Evolutionary conservation across 176 grass and related monocot genomes (phyloP).

Genomic region (Tuctoria greenei): DNA sequence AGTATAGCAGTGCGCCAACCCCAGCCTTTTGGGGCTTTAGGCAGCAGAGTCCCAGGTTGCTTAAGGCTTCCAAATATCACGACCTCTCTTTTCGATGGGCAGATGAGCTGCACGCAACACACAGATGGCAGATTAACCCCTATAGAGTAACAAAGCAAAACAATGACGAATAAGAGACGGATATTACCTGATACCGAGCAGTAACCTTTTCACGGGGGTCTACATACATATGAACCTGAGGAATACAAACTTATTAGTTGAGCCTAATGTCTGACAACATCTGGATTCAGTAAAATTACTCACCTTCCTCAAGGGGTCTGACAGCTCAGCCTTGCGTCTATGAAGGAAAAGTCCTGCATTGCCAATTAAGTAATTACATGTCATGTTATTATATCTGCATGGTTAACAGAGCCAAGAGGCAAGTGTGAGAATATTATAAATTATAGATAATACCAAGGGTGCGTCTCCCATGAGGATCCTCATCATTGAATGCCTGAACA

Average conservation of each 20-base stretch:
- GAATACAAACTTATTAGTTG: constrained; percentile 26
- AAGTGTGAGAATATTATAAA: constrained; percentile 16
- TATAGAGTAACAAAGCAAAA: neutral
- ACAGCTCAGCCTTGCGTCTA: constrained; percentile 80
- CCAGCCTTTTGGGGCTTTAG: constrained; percentile 96
- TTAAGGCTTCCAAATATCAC: constrained; percentile 95
- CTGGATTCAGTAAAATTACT: constrained; percentile 31
- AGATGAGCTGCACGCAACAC: constrained; percentile 69
- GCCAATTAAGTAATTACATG: constrained; percentile 5
- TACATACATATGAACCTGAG: constrained; percentile 74
- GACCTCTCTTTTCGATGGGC: constrained; percentile 88
- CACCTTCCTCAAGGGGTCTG: constrained; percentile 84
- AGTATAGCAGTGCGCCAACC: constrained; percentile 96
- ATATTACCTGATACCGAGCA: constrained; percentile 85
- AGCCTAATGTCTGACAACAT: neutral
- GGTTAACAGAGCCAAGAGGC: constrained; percentile 3
- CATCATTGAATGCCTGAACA: constrained; percentile 98
- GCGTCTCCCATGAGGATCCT: constrained; percentile 92
- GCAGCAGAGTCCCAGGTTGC: constrained; percentile 87
- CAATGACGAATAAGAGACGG: neutral
- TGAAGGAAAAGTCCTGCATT: constrained; percentile 92
- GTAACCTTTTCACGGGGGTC: constrained; percentile 95
- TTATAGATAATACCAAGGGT: constrained; percentile 71
- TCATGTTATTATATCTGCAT: constrained; percentile 3
- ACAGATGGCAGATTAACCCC: neutral